These are phyloP conservation scores for Clathrospora elynae DNA, from an alignment of 2,329 filamentous ascomycete species.

Conservation along the genomic window DNA sequence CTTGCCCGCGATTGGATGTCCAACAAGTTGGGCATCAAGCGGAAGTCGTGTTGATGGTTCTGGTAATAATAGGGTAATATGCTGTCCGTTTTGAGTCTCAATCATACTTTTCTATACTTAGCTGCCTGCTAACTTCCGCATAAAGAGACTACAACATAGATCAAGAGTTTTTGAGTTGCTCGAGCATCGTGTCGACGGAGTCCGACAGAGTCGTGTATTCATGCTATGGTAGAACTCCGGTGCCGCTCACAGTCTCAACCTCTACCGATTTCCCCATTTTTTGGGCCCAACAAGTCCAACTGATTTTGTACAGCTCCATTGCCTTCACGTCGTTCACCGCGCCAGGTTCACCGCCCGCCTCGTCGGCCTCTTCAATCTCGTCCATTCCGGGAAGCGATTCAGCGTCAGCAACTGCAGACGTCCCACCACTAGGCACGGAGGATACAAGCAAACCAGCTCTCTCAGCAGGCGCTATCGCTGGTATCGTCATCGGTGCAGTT, in stretches of 20 bases:
- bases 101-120: too few species aligned
- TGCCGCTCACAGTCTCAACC: background rate
- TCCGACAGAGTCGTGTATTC: background rate
- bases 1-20: background rate
- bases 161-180: too few species aligned
- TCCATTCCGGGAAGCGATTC: too few species aligned
- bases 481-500: slow-evolving; percentile 1
- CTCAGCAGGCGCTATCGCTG: background rate
- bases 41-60: background rate
- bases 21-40: background rate
- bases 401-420: too few species aligned
- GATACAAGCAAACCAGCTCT: background rate
- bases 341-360: background rate
- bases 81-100: slow-evolving; percentile 7
- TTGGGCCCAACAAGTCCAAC: background rate
- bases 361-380: background rate
- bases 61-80: background rate
- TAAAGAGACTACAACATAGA: too few species aligned
- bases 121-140: too few species aligned
- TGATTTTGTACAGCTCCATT: too few species aligned
- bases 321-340: background rate
- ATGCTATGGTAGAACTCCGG: background rate
- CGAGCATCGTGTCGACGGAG: too few species aligned
- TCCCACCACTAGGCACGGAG: too few species aligned
- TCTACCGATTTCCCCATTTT: background rate